These are phyloP conservation scores for Oxyria digyna DNA, from an alignment of 148 eudicot genomes.

Conservation along the genomic window DNA sequence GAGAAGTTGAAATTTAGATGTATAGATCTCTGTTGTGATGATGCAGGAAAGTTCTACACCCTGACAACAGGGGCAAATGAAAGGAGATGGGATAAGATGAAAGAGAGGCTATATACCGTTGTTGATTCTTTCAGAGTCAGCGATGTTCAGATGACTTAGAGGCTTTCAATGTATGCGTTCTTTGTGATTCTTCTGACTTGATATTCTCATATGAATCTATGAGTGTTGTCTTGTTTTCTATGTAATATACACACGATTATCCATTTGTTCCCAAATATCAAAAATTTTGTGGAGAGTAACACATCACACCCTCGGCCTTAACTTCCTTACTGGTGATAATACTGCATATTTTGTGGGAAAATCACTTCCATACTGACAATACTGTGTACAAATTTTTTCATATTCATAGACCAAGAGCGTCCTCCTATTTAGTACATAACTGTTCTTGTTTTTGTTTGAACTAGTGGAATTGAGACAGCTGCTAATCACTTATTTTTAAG, in stretches of 20 bases:
- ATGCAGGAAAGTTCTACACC: conserved; percentile 87
- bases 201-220: background rate
- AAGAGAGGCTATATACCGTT: conserved; percentile 71
- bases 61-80: conserved; percentile 92
- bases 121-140: conserved; percentile 80
- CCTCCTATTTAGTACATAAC: too few relatives aligned
- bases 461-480: background rate
- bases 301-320: background rate
- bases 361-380: too few relatives aligned
- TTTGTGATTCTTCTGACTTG: conserved; percentile 7
- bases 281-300: background rate
- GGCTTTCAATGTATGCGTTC: background rate
- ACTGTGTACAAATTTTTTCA: too few relatives aligned
- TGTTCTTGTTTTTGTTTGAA: background rate
- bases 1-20: too few relatives aligned
- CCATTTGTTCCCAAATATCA: background rate
- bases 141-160: conserved; percentile 23
- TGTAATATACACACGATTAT: background rate
- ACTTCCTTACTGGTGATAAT: background rate
- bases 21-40: background rate
- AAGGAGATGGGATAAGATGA: conserved; percentile 97
- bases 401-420: too few relatives aligned
- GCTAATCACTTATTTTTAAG: background rate
- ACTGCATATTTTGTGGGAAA: too few relatives aligned
- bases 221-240: background rate